These are phyloP conservation scores for Flaveria ramosissima DNA, from an alignment of 129 eudicot genomes.

Conservation along the genomic window DNA sequence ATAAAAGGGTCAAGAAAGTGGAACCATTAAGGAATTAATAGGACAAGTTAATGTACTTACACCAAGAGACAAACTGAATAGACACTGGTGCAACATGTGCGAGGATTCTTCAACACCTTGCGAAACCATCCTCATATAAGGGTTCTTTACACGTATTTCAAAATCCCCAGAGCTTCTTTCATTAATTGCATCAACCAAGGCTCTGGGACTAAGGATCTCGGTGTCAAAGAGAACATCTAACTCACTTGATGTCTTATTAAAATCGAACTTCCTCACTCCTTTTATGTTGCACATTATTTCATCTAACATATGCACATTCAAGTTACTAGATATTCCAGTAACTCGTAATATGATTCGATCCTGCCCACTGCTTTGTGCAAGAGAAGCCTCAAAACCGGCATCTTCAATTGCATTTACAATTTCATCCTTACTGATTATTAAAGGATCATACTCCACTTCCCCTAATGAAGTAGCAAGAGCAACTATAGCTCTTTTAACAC, in stretches of 20 bases:
- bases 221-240: conserved; percentile 78
- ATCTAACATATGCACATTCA: conserved; percentile 59
- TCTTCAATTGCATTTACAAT: conserved; percentile 82
- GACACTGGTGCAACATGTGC: conserved; percentile 64
- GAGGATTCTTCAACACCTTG: conserved; percentile 78
- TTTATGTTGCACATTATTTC: conserved; percentile 60
- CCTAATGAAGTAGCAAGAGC: conserved; percentile 88
- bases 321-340: conserved; percentile 50
- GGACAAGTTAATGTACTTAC: conserved; percentile 46
- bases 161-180: conserved; percentile 58
- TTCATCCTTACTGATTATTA: conserved; percentile 67
- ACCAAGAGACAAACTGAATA: conserved; percentile 67
- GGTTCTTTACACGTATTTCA: conserved; percentile 66
- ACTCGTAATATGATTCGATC: conserved; percentile 60
- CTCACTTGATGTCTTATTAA: conserved; percentile 45
- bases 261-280: conserved; percentile 66
- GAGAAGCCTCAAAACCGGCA: conserved; percentile 95
- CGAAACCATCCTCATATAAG: conserved; percentile 72
- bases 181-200: conserved; percentile 70
- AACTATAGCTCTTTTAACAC: conserved; percentile 73
- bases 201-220: conserved; percentile 64
- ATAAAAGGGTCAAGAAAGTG: conserved; percentile 18
- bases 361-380: conserved; percentile 82
- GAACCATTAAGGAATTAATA: neutral
- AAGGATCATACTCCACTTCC: conserved; percentile 86